These are phyloP conservation scores for Posidonia oceanica DNA, from an alignment of 116 monocot species.

Conservation along the genomic window DNA sequence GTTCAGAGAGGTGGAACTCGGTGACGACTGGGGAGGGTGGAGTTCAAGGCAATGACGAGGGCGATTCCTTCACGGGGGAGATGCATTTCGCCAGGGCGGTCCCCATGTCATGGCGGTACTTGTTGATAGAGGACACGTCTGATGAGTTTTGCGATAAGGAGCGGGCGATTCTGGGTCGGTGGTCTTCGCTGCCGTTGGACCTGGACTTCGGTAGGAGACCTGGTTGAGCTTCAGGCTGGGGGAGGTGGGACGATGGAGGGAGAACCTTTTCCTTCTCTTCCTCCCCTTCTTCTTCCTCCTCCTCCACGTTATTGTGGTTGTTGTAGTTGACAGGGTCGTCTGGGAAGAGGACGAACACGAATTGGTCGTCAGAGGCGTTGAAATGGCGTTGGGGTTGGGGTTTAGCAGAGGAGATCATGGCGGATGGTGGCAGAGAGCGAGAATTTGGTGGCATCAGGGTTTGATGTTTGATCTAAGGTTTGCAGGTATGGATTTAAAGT, in stretches of 20 bases:
- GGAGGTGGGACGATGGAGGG: conserved; percentile 27
- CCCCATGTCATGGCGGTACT: conserved; percentile 39
- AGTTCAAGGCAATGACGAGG: background rate
- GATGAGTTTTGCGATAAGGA: conserved; percentile 6
- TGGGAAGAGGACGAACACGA: no score
- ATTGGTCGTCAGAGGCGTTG: no score
- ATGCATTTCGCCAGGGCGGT: conserved; percentile 25
- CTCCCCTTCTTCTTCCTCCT: background rate
- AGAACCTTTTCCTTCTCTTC: background rate
- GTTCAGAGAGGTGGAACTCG: conserved; percentile 58
- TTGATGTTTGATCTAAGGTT: no score
- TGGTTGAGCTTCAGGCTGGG: conserved; percentile 53
- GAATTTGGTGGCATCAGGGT: no score
- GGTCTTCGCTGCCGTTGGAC: conserved; percentile 7
- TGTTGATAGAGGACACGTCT: conserved; percentile 32
- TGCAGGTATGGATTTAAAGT: no score
- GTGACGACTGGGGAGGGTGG: conserved; percentile 10
- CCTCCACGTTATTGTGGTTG: no score
- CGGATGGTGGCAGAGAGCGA: no score
- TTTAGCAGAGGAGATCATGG: no score
- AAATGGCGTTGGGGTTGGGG: no score
- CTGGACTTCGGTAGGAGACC: conserved; percentile 12
- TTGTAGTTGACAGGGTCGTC: no score
- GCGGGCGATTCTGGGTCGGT: background rate
- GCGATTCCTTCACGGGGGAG: conserved; percentile 15